Evolutionary conservation across 1,284 basidiomycete genomes (phyloP).

Genomic region (Papiliotrema flavescens): DNA sequence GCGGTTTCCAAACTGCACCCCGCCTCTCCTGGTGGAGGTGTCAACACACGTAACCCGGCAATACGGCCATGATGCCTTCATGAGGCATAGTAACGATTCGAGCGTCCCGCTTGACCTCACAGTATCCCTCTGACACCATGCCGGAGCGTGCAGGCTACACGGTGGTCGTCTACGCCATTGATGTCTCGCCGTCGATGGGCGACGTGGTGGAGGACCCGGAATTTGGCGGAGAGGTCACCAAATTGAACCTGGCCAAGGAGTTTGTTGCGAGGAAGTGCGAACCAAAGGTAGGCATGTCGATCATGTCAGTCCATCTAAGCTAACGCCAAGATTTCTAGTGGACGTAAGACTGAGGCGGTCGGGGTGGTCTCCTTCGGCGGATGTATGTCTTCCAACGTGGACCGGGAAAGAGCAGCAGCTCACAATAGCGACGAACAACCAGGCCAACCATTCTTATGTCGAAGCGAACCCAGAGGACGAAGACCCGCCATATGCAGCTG

Average conservation of each 20-base stretch:
- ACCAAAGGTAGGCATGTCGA: conserved; percentile 63
- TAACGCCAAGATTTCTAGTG: conserved; percentile 68
- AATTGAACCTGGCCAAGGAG: conserved; percentile 76
- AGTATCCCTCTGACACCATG: conserved; percentile 13
- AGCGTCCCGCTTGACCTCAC: too few relatives aligned
- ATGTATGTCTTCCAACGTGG: conserved; percentile 51
- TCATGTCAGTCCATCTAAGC: background rate
- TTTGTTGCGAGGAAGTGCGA: conserved; percentile 83
- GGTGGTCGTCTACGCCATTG: conserved; percentile 64
- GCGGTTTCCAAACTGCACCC: too few relatives aligned
- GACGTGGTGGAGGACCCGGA: conserved; percentile 59
- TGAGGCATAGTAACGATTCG: background rate
- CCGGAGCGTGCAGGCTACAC: conserved; percentile 42
- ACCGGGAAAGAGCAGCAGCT: conserved; percentile 16
- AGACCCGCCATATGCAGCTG: conserved; percentile 60
- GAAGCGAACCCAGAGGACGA: conserved; percentile 35
- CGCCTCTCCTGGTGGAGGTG: too few relatives aligned
- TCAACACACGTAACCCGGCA: too few relatives aligned
- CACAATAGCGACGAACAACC: conserved; percentile 67
- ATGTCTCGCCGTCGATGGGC: conserved; percentile 82
- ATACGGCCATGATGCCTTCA: background rate
- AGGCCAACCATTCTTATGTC: conserved; percentile 54
- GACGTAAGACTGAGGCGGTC: conserved; percentile 86
- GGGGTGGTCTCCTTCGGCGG: conserved; percentile 81
- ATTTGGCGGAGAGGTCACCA: conserved; percentile 59